Percentiles rank a stretch among this genome's conserved stretches.
These are phyloP conservation scores for Allantophomopsis cytisporea DNA, from an alignment of 2,329 filamentous ascomycete species.

Conservation along the genomic window DNA sequence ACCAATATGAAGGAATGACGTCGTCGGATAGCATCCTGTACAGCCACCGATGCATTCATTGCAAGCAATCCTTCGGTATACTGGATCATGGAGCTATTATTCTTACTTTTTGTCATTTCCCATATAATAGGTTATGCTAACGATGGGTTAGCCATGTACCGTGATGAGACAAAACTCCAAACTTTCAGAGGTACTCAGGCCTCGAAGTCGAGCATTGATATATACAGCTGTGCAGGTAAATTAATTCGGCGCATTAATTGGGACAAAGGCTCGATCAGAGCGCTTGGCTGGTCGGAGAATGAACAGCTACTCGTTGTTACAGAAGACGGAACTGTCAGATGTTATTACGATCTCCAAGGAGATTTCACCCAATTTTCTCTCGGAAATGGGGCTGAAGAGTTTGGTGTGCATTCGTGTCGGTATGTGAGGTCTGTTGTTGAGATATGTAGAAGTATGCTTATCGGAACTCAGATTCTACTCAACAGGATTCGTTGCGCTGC, in stretches of 20 bases:
- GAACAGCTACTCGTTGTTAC: slow-evolving; percentile 84
- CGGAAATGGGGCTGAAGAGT: slow-evolving; percentile 78
- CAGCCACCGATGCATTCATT: no score
- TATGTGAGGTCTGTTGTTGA: slow-evolving; percentile 4
- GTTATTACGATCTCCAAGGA: slow-evolving; percentile 77
- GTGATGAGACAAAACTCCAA: slow-evolving; percentile 75
- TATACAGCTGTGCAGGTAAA: slow-evolving; percentile 89
- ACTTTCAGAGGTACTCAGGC: slow-evolving; percentile 60
- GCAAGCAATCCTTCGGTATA: background rate
- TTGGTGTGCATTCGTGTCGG: slow-evolving; percentile 75
- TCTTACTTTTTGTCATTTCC: no score
- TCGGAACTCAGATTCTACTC: slow-evolving; percentile 54
- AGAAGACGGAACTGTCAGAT: slow-evolving; percentile 78
- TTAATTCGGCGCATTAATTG: slow-evolving; percentile 76
- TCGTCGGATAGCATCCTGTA: no score
- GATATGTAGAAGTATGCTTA: no score
- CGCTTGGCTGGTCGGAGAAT: slow-evolving; percentile 91
- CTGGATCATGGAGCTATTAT: no score
- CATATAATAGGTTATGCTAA: no score
- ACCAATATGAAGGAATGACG: no score
- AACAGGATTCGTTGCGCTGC: slow-evolving; percentile 80
- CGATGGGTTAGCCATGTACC: slow-evolving; percentile 60
- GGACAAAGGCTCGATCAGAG: slow-evolving; percentile 80
- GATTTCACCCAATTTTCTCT: slow-evolving; percentile 93
- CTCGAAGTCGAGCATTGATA: slow-evolving; percentile 74